These are phyloP conservation scores for Artomyces pyxidatus DNA, from an alignment of 768 basidiomycete genomes.

Conservation along the genomic window DNA sequence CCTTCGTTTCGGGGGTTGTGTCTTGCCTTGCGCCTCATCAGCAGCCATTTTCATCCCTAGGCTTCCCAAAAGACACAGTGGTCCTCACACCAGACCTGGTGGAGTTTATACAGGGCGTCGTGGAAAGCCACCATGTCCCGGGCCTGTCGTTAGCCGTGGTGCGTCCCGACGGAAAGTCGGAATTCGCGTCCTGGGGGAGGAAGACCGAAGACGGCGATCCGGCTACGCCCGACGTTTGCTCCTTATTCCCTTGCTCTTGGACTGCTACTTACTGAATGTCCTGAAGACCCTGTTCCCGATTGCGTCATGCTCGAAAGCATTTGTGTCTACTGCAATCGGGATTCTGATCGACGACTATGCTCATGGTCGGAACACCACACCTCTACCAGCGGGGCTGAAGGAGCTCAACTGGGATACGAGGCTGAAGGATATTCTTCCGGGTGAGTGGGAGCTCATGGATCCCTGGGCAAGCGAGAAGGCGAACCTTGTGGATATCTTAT, in stretches of 20 bases:
- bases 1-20: too few species aligned
- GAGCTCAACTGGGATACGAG: slow-evolving; percentile 23
- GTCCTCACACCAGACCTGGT: background rate
- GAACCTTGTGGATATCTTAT: slow-evolving; percentile 28
- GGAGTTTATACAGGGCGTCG: background rate
- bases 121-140: background rate
- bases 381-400: slow-evolving; percentile 16
- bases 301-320: slow-evolving; percentile 26
- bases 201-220: background rate
- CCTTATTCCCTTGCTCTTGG: background rate
- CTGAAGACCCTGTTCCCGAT: slow-evolving; percentile 24
- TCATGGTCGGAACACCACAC: slow-evolving; percentile 19
- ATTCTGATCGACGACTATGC: slow-evolving; percentile 26
- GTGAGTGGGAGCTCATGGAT: slow-evolving; percentile 33
- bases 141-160: background rate
- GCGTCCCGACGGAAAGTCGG: background rate
- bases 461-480: slow-evolving; percentile 30
- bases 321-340: slow-evolving; percentile 20
- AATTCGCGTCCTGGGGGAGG: background rate
- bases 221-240: background rate
- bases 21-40: too few species aligned
- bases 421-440: slow-evolving; percentile 28
- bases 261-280: background rate
- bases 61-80: too few species aligned
- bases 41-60: too few species aligned